Percentiles rank a stretch among this genome's conserved stretches.
Conservation (phyloP, 768 basidiomycete species). For the Lentinula sp. region DNA sequence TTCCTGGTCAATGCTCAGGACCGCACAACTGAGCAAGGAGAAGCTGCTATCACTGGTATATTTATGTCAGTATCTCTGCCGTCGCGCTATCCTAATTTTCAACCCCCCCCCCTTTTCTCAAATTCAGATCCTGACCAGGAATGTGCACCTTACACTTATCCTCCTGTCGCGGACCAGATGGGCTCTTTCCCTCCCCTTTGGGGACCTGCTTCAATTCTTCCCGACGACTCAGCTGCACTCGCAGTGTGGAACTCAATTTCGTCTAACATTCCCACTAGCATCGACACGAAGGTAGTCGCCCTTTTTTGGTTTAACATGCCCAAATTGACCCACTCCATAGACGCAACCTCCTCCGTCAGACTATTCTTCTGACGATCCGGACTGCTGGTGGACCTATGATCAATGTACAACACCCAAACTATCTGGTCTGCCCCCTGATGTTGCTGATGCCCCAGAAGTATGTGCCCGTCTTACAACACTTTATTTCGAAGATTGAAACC, state of each 20-base stretch:
- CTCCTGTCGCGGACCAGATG: neutral
- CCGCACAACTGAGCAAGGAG: neutral
- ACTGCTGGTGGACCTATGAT: conserved; percentile 37
- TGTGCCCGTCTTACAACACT: neutral
- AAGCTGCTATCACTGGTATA: conserved; percentile 1
- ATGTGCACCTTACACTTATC: conserved; percentile 2
- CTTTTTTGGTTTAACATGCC: neutral
- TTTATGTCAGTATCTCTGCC: neutral
- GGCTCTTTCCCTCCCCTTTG: neutral
- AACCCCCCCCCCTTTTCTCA: no score
- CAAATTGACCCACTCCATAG: neutral
- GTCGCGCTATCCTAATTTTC: neutral
- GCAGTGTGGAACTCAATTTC: conserved; percentile 3
- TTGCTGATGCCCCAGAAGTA: conserved; percentile 43
- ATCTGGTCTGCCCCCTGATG: conserved; percentile 35
- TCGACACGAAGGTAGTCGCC: neutral
- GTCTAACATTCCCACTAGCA: neutral
- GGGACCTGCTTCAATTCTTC: neutral
- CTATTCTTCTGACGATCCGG: conserved; percentile 27
- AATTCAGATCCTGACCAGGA: neutral
- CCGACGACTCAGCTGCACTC: neutral
- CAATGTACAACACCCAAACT: conserved; percentile 44
- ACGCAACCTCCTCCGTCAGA: neutral
- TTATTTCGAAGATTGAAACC: neutral
- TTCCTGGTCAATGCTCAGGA: neutral